A percentile compares a stretch with the other conserved stretches of the same genome.
phyloP scores from a whole-genome alignment of 352 stramenopile genomes.

The Globisporangium emineosum region DNA sequence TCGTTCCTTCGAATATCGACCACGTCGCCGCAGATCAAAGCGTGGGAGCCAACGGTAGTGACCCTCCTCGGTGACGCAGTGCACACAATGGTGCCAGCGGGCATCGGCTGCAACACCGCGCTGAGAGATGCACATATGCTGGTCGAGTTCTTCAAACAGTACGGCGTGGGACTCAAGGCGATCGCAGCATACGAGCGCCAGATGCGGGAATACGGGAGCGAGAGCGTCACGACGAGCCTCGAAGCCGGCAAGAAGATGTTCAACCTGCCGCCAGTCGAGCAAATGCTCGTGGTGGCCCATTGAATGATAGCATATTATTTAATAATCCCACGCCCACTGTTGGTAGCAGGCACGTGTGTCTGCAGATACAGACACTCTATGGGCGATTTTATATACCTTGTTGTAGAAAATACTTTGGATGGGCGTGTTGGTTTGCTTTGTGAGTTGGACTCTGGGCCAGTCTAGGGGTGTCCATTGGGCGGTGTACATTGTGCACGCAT shows the following conservation, averaged over 20 bases:
- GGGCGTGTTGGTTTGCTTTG: no score
- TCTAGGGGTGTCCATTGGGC: no score
- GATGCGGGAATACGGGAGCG: conserved; percentile 45
- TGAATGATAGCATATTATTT: no score
- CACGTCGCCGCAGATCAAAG: conserved; percentile 41
- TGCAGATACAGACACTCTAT: no score
- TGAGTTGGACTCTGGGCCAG: no score
- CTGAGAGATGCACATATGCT: conserved; percentile 49
- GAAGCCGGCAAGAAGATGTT: conserved; percentile 47
- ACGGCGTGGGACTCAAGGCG: conserved; percentile 43
- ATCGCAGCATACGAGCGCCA: conserved; percentile 52
- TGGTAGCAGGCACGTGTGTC: no score
- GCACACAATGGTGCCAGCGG: conserved; percentile 58
- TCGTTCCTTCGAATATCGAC: conserved; percentile 64
- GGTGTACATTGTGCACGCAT: no score
- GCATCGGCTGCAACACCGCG: conserved; percentile 54
- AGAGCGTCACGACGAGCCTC: conserved; percentile 41
- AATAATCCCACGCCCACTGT: no score
- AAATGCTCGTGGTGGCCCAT: conserved; percentile 43
- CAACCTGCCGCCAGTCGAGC: conserved; percentile 33
- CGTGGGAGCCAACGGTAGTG: conserved; percentile 41
- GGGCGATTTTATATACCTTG: no score
- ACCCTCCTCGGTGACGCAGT: conserved; percentile 60
- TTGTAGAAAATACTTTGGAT: no score
- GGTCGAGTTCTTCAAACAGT: conserved; percentile 33